Base-by-base conservation (phyloP, 2,329 filamentous ascomycete genomes). In the Onygena corvina region DNA sequence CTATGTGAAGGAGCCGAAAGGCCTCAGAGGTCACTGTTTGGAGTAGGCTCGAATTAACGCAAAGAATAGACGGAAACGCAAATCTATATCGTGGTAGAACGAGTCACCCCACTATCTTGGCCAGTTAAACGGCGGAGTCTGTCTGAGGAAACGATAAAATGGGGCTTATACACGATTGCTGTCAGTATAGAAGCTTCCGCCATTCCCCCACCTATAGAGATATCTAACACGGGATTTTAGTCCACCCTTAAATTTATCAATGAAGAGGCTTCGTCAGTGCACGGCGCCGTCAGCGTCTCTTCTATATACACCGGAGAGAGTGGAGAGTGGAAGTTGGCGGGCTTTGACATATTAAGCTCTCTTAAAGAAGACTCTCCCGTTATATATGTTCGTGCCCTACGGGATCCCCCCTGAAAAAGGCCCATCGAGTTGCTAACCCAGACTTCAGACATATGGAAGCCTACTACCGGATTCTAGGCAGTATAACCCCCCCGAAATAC, bases 221-320 rank as follows among this genome's bases (percentile, higher is more conserved):
- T 12, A 12, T 35, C 47, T 51, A 45, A 53, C 25, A 16, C 16
- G 18, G 11, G n/a, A 3, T 48, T 50, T 52, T 56, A 89, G 81
- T 85, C 87, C 63, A 96, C 92, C 0, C 69, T 96, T 57, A 94
- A 92, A 60, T 98, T 98, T 62, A 86, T 98, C 64, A 98, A 98
- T 61, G 81, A 85, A 44, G 92, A 98, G 57, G 92, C 89, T 2
- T 76, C 83, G 2, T 95, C 89, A 0, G 84, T 98, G 47, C 92
- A 98, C 60, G 92, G 89, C 45, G 86, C 80, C 59, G 72, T 98
- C 47, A 81, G 86, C 54, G 84, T 86, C 16, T 84, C 85, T 0
- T 94, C 90, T 0, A 76, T 98, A 55, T 98, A 89, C 66, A 92
- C 86, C 3, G 88, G 87, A 53, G 90, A 96, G 63, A 95, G 92